Percentiles rank a stretch among this genome's conserved stretches.
phyloP scores from a whole-genome alignment of 306 rosid species.

The Vachellia collinsii region DNA sequence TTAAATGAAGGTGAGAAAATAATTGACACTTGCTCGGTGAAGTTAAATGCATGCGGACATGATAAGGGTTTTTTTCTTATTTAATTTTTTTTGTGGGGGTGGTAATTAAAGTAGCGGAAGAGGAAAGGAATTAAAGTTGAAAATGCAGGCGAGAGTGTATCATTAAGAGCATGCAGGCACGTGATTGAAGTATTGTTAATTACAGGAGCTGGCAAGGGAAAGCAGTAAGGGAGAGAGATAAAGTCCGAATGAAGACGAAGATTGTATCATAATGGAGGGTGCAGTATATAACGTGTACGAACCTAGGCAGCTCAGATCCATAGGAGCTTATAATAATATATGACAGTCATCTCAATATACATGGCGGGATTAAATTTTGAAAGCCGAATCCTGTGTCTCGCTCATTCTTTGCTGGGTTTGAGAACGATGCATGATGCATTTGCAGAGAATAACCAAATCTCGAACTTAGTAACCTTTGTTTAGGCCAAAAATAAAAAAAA shows the following conservation, averaged over 20 bases:
- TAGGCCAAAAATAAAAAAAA: background rate
- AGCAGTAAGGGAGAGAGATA: background rate
- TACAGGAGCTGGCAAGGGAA: slow-evolving; percentile 12
- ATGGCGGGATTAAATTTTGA: background rate
- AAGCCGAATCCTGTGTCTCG: slow-evolving; percentile 32
- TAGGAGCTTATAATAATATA: slow-evolving; percentile 35
- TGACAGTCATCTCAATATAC: slow-evolving; percentile 24
- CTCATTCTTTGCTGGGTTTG: slow-evolving; percentile 17
- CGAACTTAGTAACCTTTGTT: too few species aligned
- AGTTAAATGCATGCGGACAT: background rate
- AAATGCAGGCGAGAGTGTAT: background rate
- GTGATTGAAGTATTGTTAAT: slow-evolving; percentile 39
- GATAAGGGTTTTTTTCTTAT: background rate
- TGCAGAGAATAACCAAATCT: slow-evolving; percentile 40
- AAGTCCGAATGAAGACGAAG: slow-evolving; percentile 19
- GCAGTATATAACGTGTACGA: slow-evolving; percentile 36
- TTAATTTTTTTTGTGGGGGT: background rate
- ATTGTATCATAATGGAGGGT: background rate
- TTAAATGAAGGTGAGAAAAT: background rate
- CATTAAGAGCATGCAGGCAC: background rate
- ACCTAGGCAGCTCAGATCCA: slow-evolving; percentile 64
- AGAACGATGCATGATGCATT: slow-evolving; percentile 21
- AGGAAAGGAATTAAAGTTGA: background rate
- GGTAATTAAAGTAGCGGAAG: background rate
- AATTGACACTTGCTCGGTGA: background rate